These are phyloP conservation scores for Hymenotorrendiella dingleyae DNA, from an alignment of 2,329 filamentous ascomycete genomes.

Conservation along the genomic window DNA sequence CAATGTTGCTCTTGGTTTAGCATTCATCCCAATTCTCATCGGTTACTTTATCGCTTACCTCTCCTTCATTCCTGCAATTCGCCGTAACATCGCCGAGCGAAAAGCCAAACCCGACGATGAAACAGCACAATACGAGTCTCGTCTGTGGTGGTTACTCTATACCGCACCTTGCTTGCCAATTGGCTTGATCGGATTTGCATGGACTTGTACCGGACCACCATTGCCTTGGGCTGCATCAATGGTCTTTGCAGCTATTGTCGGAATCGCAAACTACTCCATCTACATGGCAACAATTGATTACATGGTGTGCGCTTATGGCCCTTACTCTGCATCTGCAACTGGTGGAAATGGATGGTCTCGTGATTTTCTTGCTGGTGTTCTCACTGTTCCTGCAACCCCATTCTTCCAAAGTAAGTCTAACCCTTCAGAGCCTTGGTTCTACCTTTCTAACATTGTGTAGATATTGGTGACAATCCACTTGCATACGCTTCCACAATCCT, in stretches of 20 bases:
- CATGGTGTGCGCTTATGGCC: constrained; percentile 69
- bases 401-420: constrained; percentile 44
- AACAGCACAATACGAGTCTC: constrained; percentile 62
- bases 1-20: constrained; percentile 49
- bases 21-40: constrained; percentile 60
- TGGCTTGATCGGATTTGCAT: constrained; percentile 65
- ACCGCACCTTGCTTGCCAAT: constrained; percentile 56
- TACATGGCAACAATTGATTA: constrained; percentile 77
- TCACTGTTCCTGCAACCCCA: constrained; percentile 62
- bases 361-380: constrained; percentile 67
- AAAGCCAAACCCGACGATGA: constrained; percentile 46
- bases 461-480: constrained; percentile 49
- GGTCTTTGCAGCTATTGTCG: constrained; percentile 59
- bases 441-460: constrained; percentile 23
- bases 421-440: neutral
- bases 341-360: constrained; percentile 71
- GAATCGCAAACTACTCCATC: constrained; percentile 65
- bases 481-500: constrained; percentile 60
- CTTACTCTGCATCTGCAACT: constrained; percentile 67
- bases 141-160: constrained; percentile 60
- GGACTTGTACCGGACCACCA: constrained; percentile 57
- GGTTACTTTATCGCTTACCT: constrained; percentile 60
- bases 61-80: constrained; percentile 52
- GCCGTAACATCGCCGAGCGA: constrained; percentile 46
- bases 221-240: constrained; percentile 64